A percentile compares a stretch with the other conserved stretches of the same genome.
These are phyloP conservation scores for Noccaea caerulescens DNA, from an alignment of 345 rosid genomes.

Conservation along the genomic window DNA sequence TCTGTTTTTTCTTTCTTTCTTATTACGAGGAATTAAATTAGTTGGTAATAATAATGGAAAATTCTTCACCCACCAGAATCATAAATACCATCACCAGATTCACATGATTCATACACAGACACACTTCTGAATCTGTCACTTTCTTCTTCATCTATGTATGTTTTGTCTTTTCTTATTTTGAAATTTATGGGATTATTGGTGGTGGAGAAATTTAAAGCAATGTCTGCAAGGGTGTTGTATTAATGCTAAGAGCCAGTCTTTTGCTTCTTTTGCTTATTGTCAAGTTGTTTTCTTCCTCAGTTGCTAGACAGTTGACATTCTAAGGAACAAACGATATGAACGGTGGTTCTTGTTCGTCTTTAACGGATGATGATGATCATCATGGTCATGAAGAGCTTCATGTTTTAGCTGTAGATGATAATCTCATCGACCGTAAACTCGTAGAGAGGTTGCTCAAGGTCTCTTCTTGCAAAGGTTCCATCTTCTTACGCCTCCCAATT, in stretches of 20 bases:
- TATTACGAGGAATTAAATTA: slow-evolving; percentile 20
- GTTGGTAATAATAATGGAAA: slow-evolving; percentile 33
- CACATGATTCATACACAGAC: slow-evolving; percentile 39
- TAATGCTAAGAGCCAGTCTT: slow-evolving; percentile 12
- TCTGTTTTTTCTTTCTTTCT: not conserved
- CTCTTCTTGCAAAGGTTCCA: slow-evolving; percentile 72
- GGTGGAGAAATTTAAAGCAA: slow-evolving; percentile 29
- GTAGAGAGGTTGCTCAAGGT: slow-evolving; percentile 64
- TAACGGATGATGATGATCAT: slow-evolving; percentile 30
- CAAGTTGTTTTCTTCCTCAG: slow-evolving; percentile 25
- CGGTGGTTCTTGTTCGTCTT: slow-evolving; percentile 42
- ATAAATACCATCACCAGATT: slow-evolving; percentile 45
- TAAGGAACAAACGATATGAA: slow-evolving; percentile 35
- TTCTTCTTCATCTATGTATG: slow-evolving; percentile 41
- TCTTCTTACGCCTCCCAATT: not conserved
- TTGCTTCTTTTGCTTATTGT: slow-evolving; percentile 25
- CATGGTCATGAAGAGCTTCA: slow-evolving; percentile 50
- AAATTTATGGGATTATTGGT: not conserved
- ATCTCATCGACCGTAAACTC: slow-evolving; percentile 69
- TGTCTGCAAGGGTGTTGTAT: slow-evolving; percentile 10
- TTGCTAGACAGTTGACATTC: slow-evolving; percentile 21
- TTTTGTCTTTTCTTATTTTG: slow-evolving; percentile 17
- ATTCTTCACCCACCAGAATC: slow-evolving; percentile 33
- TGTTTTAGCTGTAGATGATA: slow-evolving; percentile 88
- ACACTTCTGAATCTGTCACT: slow-evolving; percentile 39